Evolutionary conservation across 2,329 filamentous ascomycete species (phyloP).

Genomic region (Tolypocladium pustulatum): DNA sequence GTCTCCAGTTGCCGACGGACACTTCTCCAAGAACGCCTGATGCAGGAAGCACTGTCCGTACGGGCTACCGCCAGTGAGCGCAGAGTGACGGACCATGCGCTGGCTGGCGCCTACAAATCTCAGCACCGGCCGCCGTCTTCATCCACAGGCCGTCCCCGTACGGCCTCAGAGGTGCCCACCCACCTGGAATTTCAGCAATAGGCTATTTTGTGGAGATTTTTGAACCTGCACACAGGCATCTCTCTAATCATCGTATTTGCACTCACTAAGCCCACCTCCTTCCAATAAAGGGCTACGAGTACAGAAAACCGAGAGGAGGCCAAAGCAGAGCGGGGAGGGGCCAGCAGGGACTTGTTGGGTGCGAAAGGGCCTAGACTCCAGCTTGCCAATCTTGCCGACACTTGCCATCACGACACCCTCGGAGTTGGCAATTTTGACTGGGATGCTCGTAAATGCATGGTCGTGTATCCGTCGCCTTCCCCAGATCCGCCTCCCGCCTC

Average conservation of each 20-base stretch:
- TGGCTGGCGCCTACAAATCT: not conserved
- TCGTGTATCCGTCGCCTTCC: not conserved
- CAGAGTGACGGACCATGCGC: not conserved
- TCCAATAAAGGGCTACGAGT: too few relatives aligned
- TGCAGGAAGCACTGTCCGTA: not conserved
- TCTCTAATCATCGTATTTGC: not conserved
- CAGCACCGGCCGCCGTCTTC: not conserved
- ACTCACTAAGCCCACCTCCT: not conserved
- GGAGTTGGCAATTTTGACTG: too few relatives aligned
- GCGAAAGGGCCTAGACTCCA: not conserved
- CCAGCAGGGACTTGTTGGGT: too few relatives aligned
- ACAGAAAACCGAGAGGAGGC: too few relatives aligned
- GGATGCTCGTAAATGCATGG: too few relatives aligned
- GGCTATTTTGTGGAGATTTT: not conserved
- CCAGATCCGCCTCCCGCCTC: not conserved
- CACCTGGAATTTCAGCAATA: not conserved
- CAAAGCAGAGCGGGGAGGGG: too few relatives aligned
- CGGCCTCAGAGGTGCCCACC: not conserved
- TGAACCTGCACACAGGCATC: too few relatives aligned
- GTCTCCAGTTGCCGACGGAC: not conserved
- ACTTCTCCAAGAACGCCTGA: not conserved
- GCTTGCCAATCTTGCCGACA: not conserved
- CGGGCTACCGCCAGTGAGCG: not conserved
- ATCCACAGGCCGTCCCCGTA: not conserved
- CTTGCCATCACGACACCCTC: not conserved